Base-by-base conservation (phyloP, 768 basidiomycete genomes). In the Amyloporia xantha region DNA sequence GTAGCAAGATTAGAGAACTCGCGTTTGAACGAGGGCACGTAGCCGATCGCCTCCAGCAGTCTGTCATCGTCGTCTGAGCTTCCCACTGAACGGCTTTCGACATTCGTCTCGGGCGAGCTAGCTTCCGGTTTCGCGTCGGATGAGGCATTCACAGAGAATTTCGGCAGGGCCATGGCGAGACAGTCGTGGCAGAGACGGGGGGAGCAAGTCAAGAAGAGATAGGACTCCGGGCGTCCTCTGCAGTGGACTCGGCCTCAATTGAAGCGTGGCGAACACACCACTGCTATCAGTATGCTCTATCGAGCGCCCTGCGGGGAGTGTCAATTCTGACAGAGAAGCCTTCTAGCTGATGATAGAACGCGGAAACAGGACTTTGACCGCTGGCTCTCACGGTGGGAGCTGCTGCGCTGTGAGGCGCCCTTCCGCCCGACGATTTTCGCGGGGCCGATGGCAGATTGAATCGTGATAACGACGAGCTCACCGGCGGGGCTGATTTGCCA, bases 1-100 rank as follows among this genome's bases (percentile, higher is more conserved):
- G 85, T 87, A n/a, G 84, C 84, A 26, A 90, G 65, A 59, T 87
- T 88, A 5, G 84, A 80, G 58, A 92, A 92, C 71, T 92, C 90
- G 50, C 90, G 75, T 64, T 80, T 82, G 72, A 92, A 91, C 13
- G 84, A 86, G 36, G 84, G 84, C 59, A 82, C 78, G 59, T 86
- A 86, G 17, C 84, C 84, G 57, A 86, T 63, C 13, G 77, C 80
- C 48, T 81, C 71, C 35, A 86, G 73, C 59, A 79, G 76, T 60
- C 69, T 73, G 67, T 85, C 82, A 61, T 86, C 84, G 47, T 79
- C 78, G 59, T 33, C 41, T 13, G 28, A 5, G 40, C 47, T 26
- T 13, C 6, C 12, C 6, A 45, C 30, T 13, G 44, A 36, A 6
- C 20, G 33, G 15, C 10, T 33, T 21, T 45, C 44, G 24, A 35